Base-by-base conservation (phyloP, 495 filamentous ascomycete species). In the Tuber umbilicatum region DNA sequence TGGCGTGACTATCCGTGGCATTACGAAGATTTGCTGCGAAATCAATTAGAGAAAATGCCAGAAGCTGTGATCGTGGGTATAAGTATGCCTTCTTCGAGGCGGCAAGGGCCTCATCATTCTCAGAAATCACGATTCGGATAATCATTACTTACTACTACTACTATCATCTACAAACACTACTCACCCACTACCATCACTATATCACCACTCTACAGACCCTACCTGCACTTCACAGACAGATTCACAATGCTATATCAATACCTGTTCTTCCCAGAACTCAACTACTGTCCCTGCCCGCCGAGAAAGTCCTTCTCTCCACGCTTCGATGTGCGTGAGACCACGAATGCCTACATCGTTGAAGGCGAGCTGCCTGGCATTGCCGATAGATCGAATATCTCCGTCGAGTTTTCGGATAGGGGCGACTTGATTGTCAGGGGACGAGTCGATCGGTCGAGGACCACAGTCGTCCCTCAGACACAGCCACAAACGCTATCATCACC, bases 351-450 rank as follows among this genome's bases (percentile, higher is more conserved):
- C 84, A 88, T 93, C 80, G 89, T 98, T 6, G 89, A 96, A 79
- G 94, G 94, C 79, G 94, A 97, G 81, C 87, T 98, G 0, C 93
- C 94, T 0, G 94, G 94, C 41, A 87, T 94, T 67, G 7, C n/a
- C 23, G 74, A 81, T 42, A 91, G 93, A 81, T 87, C 90, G 74
- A 86, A 97, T 79, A 83, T 98, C 78, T 85, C 88, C 71, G 91
- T 97, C 80, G 93, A 97, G 84, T 97, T 97, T 87, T 89, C 88
- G 69, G 94, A 97, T 80, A 84, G 86, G 19, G 86, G 91, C 69
- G 96, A 91, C 21, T 85, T 98, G 4, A 85, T 90, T 71, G 88
- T 98, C 83, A 87, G 87, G 73, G 94, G 94, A 64, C 88, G 84
- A 47, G 86, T 88, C 41, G 90, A 92, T 82, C 88, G 88, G 76